Base-by-base conservation (phyloP, 345 rosid genomes). In the Pistacia integerrima region DNA sequence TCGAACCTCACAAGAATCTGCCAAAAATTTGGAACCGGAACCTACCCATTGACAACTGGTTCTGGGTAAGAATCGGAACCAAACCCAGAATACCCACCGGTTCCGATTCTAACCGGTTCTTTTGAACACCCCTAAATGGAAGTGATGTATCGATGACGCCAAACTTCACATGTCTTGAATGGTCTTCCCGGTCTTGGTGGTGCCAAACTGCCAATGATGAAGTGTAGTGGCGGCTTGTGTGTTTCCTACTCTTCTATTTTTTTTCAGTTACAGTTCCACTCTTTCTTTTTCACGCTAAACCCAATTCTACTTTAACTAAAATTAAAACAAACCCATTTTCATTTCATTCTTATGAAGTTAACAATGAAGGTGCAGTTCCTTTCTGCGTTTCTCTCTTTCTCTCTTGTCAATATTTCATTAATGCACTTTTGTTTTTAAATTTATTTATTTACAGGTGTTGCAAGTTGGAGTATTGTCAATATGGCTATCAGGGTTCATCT, bases 401-500 rank as follows among this genome's bases (percentile, higher is more conserved):
- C 38, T 12, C 18, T 11, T n/a, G 58, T 6, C 8, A 49, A 25
- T 35, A 38, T 12, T 52, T 28, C 11, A 18, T 51, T 4, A 58
- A 36, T 13, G 44, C 46, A 7, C 49, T 22, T 73, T 65, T 55
- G 60, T 76, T 72, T 70, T 75, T 22, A 22, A 22, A 22, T 22
- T 22, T 22, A 22, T 22, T 22, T 68, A 30, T 56, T 77, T 70
- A 67, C 87, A 89, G 96, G 89, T 76, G 18, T 72, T 84, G 74
- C 77, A 72, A 84, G 79, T 86, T 79, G 90, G 89, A 18, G 74
- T 95, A 3, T 87, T 89, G 84, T 83, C 89, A 17, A 71, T 93
- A 70, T 95, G 98, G 99, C 79, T 90, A 48, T 89, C 88, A 82
- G 98, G 99, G 70, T 69, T 92, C 58, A 70, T 86, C 62, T 83